Conservation (phyloP, 2,329 filamentous ascomycete genomes). For the Aspergillus oerlinghausenensis region DNA sequence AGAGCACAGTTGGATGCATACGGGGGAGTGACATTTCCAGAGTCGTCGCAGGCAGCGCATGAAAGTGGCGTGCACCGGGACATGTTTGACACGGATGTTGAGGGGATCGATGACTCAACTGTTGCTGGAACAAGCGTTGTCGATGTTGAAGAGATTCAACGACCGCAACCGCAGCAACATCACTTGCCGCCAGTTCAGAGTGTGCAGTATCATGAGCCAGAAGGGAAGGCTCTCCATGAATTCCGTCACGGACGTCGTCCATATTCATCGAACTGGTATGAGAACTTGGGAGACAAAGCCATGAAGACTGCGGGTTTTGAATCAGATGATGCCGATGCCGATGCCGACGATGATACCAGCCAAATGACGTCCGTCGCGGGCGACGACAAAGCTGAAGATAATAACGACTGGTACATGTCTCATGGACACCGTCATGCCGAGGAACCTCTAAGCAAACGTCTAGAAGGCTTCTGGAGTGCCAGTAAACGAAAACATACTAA, state of each 20-base stretch:
- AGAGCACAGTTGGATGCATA: constrained; percentile 13
- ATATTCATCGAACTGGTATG: constrained; percentile 28
- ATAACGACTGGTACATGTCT: constrained; percentile 25
- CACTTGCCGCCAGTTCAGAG: constrained; percentile 17
- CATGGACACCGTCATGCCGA: constrained; percentile 25
- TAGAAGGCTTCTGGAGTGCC: constrained; percentile 37
- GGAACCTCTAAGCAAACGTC: constrained; percentile 33
- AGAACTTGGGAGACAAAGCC: constrained; percentile 30
- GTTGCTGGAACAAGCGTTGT: constrained; percentile 37
- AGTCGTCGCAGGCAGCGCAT: constrained; percentile 12
- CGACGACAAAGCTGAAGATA: constrained; percentile 27
- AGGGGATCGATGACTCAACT: constrained; percentile 41
- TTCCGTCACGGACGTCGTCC: constrained; percentile 22
- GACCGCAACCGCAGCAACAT: constrained; percentile 1
- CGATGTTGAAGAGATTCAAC: constrained; percentile 27
- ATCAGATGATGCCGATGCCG: constrained; percentile 29
- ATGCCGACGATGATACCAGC: constrained; percentile 25
- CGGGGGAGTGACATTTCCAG: constrained; percentile 14
- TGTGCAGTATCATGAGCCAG: constrained; percentile 17
- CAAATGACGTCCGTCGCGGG: constrained; percentile 27
- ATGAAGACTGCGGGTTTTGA: constrained; percentile 35
- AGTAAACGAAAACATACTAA: constrained; percentile 24
- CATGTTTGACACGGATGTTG: constrained; percentile 42
- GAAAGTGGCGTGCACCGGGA: constrained; percentile 23
- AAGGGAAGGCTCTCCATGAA: constrained; percentile 19